Evolutionary conservation across 345 rosid genomes (phyloP).

Genomic region (Bruguiera gymnorhiza): DNA sequence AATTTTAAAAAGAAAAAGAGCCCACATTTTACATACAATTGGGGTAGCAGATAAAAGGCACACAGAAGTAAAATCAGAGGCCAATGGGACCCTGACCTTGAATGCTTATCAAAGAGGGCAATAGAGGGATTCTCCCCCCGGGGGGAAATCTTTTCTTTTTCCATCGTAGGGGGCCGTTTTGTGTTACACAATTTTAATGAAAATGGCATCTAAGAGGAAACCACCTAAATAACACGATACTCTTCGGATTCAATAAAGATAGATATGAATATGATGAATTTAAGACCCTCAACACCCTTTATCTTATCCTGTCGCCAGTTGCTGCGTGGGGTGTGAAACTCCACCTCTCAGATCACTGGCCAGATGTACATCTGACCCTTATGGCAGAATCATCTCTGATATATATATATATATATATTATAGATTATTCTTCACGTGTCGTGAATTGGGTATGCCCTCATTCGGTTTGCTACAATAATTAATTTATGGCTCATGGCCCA

Average conservation of each 20-base stretch:
- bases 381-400: too few species aligned
- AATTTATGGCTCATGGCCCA: not conserved
- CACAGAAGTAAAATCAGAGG: not conserved
- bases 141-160: conserved; percentile 4
- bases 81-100: conserved; percentile 11
- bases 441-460: too few species aligned
- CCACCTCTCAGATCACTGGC: conserved; percentile 2
- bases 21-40: conserved; percentile 4
- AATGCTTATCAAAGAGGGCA: conserved; percentile 10
- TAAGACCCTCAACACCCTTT: conserved; percentile 4
- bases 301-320: conserved; percentile 10
- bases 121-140: not conserved
- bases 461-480: not conserved
- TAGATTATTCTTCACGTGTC: too few species aligned
- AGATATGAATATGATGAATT: not conserved
- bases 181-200: conserved; percentile 1
- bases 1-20: not conserved
- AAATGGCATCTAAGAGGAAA: conserved; percentile 11
- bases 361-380: not conserved
- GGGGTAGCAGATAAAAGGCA: conserved; percentile 6
- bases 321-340: conserved; percentile 7
- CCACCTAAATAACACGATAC: not conserved
- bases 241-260: conserved; percentile 18
- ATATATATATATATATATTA: too few species aligned
- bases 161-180: not conserved